Conservation (phyloP, 805 yeast genomes). For the Komagataella pseudopastoris region DNA sequence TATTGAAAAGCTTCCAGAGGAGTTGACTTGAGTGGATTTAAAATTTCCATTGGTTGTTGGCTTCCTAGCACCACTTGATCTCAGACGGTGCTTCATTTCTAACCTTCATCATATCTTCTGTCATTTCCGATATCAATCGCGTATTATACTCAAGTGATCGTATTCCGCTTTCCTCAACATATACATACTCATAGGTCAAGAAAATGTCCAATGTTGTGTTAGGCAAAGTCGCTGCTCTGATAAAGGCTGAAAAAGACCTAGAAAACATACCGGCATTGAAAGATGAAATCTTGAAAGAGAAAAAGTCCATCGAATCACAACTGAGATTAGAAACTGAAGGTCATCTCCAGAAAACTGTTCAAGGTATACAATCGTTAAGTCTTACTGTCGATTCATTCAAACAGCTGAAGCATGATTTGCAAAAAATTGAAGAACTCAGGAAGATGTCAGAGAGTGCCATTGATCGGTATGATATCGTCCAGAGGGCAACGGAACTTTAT, state of each 20-base stretch:
- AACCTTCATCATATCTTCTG: background rate
- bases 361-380: constrained; percentile 23
- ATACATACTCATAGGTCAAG: background rate
- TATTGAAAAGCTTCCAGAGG: background rate
- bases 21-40: no score
- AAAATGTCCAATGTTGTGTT: background rate
- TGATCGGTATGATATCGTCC: constrained; percentile 54
- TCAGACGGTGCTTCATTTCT: background rate
- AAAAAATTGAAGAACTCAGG: constrained; percentile 32
- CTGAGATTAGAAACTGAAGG: constrained; percentile 55
- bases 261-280: constrained; percentile 37
- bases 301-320: constrained; percentile 62
- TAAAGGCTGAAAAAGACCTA: constrained; percentile 26
- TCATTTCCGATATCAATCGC: background rate
- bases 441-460: constrained; percentile 46
- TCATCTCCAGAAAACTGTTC: constrained; percentile 43
- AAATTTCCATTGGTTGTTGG: background rate
- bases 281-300: constrained; percentile 52
- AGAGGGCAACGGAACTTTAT: constrained; percentile 51
- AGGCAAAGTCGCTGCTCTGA: constrained; percentile 1
- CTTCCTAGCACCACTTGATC: background rate
- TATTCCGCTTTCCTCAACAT: background rate
- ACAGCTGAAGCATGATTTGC: constrained; percentile 29
- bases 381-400: constrained; percentile 31
- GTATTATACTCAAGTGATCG: background rate